Percentiles rank a stretch among this genome's conserved stretches.
phyloP scores from a whole-genome alignment of 306 rosid species.

The Luffa acutangula region DNA sequence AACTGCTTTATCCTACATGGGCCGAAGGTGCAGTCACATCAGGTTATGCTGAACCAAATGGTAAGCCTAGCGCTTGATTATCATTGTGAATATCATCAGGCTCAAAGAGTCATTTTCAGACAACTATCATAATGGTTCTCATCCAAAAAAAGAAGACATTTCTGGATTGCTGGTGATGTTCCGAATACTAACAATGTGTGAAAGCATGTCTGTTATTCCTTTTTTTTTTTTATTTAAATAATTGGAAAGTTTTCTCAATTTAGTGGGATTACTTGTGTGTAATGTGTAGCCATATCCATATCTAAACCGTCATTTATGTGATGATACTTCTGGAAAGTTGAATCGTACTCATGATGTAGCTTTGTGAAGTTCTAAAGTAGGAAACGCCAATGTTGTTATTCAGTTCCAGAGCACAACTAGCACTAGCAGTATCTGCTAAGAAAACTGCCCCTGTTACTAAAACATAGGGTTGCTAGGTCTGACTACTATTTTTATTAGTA shows the following conservation, averaged over 20 bases:
- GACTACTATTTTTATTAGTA: not conserved
- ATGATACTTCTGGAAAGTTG: not conserved
- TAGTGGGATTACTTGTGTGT: not conserved
- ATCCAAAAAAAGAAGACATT: not conserved
- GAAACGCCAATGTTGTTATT: not conserved
- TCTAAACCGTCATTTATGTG: not conserved
- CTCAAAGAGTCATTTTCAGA: not conserved
- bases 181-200: not conserved
- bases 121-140: not conserved
- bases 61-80: slow-evolving; percentile 17
- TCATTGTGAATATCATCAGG: not conserved
- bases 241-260: not conserved
- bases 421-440: not conserved
- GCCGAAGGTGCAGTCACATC: slow-evolving; percentile 31
- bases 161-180: not conserved
- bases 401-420: not conserved
- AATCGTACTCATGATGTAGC: not conserved
- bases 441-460: not conserved
- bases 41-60: slow-evolving; percentile 22
- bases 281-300: not conserved
- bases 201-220: not conserved
- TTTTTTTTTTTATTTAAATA: not conserved
- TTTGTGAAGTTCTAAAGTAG: not conserved
- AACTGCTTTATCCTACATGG: slow-evolving; percentile 91
- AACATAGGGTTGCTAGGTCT: not conserved